phyloP scores from a whole-genome alignment of 345 rosid genomes.

The Eucalyptus sp. region DNA sequence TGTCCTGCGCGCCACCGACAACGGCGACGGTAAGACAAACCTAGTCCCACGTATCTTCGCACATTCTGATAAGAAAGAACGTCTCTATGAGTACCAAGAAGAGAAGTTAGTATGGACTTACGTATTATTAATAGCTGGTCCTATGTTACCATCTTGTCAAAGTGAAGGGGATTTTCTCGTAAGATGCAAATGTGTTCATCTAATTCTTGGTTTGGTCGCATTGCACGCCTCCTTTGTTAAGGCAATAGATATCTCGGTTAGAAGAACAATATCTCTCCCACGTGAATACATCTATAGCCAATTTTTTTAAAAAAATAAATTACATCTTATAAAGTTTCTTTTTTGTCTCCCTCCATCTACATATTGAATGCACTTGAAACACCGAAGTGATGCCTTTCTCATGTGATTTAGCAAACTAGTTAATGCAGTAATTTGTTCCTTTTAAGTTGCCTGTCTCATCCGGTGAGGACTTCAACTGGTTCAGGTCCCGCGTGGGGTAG shows the following conservation, averaged over 20 bases:
- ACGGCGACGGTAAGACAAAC: slow-evolving; percentile 67
- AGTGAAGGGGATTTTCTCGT: neutral
- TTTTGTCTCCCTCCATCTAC: neutral
- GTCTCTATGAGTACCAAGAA: neutral
- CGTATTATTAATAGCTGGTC: neutral
- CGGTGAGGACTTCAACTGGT: neutral
- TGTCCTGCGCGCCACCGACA: slow-evolving; percentile 92
- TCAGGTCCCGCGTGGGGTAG: neutral
- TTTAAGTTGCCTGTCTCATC: neutral
- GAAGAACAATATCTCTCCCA: neutral
- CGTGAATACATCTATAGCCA: neutral
- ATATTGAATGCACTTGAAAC: neutral
- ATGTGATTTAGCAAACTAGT: neutral
- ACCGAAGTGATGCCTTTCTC: neutral
- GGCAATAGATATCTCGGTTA: neutral
- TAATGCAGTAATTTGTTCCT: neutral
- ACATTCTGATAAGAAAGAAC: neutral
- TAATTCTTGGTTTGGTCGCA: neutral
- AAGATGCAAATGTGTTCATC: neutral
- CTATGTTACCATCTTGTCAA: neutral
- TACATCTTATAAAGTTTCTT: neutral
- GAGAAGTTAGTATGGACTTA: neutral
- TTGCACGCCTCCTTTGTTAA: neutral
- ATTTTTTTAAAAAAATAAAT: neutral
- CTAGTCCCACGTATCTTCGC: neutral